Percentiles rank a stretch among this genome's conserved stretches.
Conservation (phyloP, 495 filamentous ascomycete genomes). For the Daldinia grandis region DNA sequence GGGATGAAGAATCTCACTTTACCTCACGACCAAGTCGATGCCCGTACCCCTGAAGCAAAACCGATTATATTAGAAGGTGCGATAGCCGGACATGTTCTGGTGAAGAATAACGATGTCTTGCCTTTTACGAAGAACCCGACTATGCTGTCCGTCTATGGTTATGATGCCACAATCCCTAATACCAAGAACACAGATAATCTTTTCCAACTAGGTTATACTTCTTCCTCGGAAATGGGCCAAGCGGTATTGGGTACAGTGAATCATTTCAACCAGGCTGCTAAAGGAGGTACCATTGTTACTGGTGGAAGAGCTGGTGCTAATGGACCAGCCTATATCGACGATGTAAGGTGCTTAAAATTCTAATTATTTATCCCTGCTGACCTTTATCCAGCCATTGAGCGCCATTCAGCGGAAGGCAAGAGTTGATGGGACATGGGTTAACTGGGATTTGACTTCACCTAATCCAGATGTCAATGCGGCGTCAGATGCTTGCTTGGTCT, state of each 20-base stretch:
- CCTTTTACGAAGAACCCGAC: slow-evolving; percentile 60
- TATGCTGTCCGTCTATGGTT: slow-evolving; percentile 60
- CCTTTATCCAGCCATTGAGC: slow-evolving; percentile 61
- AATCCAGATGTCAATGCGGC: slow-evolving; percentile 53
- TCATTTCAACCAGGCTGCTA: slow-evolving; percentile 47
- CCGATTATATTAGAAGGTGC: slow-evolving; percentile 56
- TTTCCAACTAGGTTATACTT: slow-evolving; percentile 46
- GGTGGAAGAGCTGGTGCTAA: slow-evolving; percentile 63
- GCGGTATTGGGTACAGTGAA: slow-evolving; percentile 41
- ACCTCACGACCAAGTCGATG: slow-evolving; percentile 63
- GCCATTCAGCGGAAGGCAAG: slow-evolving; percentile 63
- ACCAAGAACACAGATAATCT: slow-evolving; percentile 47
- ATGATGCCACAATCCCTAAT: slow-evolving; percentile 47
- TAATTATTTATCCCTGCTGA: slow-evolving; percentile 1
- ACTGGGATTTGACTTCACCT: slow-evolving; percentile 56
- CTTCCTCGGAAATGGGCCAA: slow-evolving; percentile 45
- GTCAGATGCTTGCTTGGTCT: slow-evolving; percentile 74
- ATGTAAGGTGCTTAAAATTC: slow-evolving; percentile 26
- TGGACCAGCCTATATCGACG: slow-evolving; percentile 55
- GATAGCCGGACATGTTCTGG: slow-evolving; percentile 65
- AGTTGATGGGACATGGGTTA: slow-evolving; percentile 63
- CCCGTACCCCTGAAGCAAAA: slow-evolving; percentile 54
- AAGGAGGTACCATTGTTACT: slow-evolving; percentile 55
- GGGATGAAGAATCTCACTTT: slow-evolving; percentile 63
- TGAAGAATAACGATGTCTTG: slow-evolving; percentile 67